Evolutionary conservation across 2,329 filamentous ascomycete species (phyloP), one percentile per base, ranked within the genome.

Genomic region (Rachicladosporium sp.): DNA sequence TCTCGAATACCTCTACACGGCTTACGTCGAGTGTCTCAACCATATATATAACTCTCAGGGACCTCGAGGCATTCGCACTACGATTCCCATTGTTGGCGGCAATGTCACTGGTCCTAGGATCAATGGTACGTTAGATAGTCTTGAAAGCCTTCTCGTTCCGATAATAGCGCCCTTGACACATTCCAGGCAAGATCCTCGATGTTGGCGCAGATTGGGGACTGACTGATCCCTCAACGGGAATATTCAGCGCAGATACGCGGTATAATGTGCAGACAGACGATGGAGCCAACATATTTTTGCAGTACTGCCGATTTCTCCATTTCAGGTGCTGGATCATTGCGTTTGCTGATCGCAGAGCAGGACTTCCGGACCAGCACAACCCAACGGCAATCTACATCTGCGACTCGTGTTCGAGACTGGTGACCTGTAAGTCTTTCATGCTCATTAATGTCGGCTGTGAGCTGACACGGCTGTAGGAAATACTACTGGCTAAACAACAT

Each of bases 181-280:
- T 10, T 7, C 13, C 23, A 10, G 54, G 52, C 27, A 47, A 45
- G 13, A 53, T 63, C 29, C 51, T 61, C 6, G 46, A 57, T 21
- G 41, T 62, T 1, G 60, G 60, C 34, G 59, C 59, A 9, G 60
- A 63, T 38, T 63, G 59, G 59, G 59, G 56, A n/a, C 42, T 58
- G 12, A 54, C 50, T 1, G 54, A 56, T 41, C 42, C 46, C 10
- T 45, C 50, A 23, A 56, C 54, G 0, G 53, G 51, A 4, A 37
- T 55, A 8, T 54, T 58, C 39, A 52, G 50, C 3, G 57, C 59
- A 1, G 57, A 62, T 38, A 58, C 60, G 6, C 46, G 60, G 10
- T 62, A 63, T 40, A 59, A 60, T 12, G 47, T 63, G 9, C 52
- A 50, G 29, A 62, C 58, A 0, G 43, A 61, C 33, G 58, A 62